Evolutionary conservation across 2,329 filamentous ascomycete species (phyloP), one percentile per base, ranked within the genome.

Genomic region (Zymoseptoria crescenta): DNA sequence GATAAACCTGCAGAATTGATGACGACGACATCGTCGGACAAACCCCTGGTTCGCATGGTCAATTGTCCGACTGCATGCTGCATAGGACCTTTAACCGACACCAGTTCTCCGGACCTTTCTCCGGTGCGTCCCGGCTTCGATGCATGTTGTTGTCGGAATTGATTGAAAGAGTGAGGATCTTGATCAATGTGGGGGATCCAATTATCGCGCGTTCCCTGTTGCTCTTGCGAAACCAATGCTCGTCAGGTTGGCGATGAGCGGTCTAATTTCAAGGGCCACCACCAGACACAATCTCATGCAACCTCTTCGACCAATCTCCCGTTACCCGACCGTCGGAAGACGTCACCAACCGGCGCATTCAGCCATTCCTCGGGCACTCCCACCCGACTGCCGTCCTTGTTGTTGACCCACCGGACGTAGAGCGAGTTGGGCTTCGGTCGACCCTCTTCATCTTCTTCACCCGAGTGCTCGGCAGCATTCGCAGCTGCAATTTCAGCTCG

Each of bases 331-430:
- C 49, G 7, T 61, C 67, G 63, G 68, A 91, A 88, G 4, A 87
- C 71, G 35, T 72, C 76, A 3, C 88, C 88, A 0, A 79, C 76
- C 0, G 87, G 87, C 0, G 81, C 81, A 8, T 79, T 78, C 28
- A 91, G 70, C 77, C 90, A 86, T 68, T 89, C 87, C 4, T 81
- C 79, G 0, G 88, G 86, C 9, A 91, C 82, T 24, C 80, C 84
- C 7, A 92, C 74, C 2, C 78, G 75, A 61, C 78, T 84, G 8
- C 88, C 87, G 20, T 81, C 87, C 68, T 82, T 84, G 68, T 77
- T 88, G 73, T 83, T 89, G 56, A 88, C 77, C 83, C 88, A 92
- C 59, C 89, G 82, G 21, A 89, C 78, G 64, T 87, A 87, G 7
- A 85, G 75, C 1, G 86, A 80, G 61, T 83, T 80, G 45, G 63